Evolutionary conservation across 495 filamentous ascomycete genomes (phyloP).

Genomic region (Lepidopterella palustris): DNA sequence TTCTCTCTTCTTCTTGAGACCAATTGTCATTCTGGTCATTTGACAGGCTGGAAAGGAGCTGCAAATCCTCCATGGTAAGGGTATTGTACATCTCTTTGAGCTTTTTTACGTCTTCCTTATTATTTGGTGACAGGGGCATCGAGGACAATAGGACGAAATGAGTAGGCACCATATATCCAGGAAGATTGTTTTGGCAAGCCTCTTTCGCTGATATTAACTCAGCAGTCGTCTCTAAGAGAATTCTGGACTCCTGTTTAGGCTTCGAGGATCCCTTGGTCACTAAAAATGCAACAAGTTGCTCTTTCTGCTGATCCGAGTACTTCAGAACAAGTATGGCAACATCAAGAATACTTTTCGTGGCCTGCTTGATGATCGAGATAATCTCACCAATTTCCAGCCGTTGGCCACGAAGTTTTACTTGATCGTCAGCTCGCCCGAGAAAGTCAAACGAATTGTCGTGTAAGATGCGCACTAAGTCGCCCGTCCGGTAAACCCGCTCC

Average conservation of each 20-base stretch:
- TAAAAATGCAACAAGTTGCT: slow-evolving; percentile 67
- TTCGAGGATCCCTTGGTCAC: slow-evolving; percentile 27
- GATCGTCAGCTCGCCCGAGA: slow-evolving; percentile 67
- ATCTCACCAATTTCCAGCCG: slow-evolving; percentile 74
- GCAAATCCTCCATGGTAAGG: slow-evolving; percentile 49
- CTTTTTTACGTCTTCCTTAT: slow-evolving; percentile 64
- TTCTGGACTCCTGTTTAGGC: slow-evolving; percentile 7
- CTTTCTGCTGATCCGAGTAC: slow-evolving; percentile 55
- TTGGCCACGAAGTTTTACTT: slow-evolving; percentile 74
- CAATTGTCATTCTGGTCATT: slow-evolving; percentile 31
- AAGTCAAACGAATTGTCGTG: slow-evolving; percentile 68
- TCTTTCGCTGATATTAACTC: slow-evolving; percentile 38
- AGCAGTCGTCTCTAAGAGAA: slow-evolving; percentile 10
- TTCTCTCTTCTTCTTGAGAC: slow-evolving; percentile 39
- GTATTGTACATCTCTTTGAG: slow-evolving; percentile 53
- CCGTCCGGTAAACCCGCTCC: slow-evolving; percentile 65
- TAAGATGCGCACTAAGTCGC: slow-evolving; percentile 68
- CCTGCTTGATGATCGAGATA: slow-evolving; percentile 54
- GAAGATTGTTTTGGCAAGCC: slow-evolving; percentile 54
- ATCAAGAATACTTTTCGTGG: slow-evolving; percentile 43
- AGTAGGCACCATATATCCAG: slow-evolving; percentile 72
- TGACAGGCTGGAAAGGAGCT: slow-evolving; percentile 44
- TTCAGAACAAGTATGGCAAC: slow-evolving; percentile 61
- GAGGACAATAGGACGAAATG: slow-evolving; percentile 57
- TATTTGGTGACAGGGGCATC: slow-evolving; percentile 65